Base-by-base conservation (phyloP, 2,329 filamentous ascomycete genomes). In the Ceratocystis papillata region DNA sequence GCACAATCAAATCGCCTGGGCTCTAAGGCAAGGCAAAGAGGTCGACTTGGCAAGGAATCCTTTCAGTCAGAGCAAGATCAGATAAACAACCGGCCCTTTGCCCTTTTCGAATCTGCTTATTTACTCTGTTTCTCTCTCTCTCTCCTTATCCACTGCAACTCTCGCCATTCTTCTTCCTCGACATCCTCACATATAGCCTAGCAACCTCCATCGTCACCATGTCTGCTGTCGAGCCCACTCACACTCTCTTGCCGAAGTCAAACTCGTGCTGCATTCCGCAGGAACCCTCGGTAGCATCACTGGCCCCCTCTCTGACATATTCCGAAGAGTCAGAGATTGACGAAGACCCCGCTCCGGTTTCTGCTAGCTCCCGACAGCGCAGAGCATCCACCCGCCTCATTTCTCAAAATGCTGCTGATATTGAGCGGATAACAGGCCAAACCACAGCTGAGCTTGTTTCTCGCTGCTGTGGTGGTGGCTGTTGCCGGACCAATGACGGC, bases 321-420 rank as follows among this genome's bases (percentile, higher is more conserved):
- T 86, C 83, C 15, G 83, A 81, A 69, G 80, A 84, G 69, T 85
- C 83, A 30, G 83, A 85, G 70, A 82, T 83, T 67, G 79, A 81
- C 65, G 81, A 83, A 62, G 80, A 81, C 68, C 75, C 76, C 62
- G 75, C 77, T 69, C 78, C 78, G 25, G 71, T 77, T 44, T 76
- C 77, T 69, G 74, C 74, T 60, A 30, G 45, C 61, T 25, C 28
- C 12, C 81, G 82, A 59, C 78, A 76, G 37, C 81, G 87, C 64
- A 85, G 87, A 64, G 87, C 86, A 66, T 89, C 86, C 3, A 90
- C 87, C 6, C 81, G 82, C 15, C 79, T 90, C 57, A 85, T 87
- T 70, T 82, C 83, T 55, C 82, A 85, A 74, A 86, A 79, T 72
- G 81, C 81, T 37, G 80, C 79, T 62, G 84, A 87, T 69, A 80